Evolutionary conservation across 2,329 filamentous ascomycete species (phyloP).

Genomic region (Mycosphaerelloides madeirae): DNA sequence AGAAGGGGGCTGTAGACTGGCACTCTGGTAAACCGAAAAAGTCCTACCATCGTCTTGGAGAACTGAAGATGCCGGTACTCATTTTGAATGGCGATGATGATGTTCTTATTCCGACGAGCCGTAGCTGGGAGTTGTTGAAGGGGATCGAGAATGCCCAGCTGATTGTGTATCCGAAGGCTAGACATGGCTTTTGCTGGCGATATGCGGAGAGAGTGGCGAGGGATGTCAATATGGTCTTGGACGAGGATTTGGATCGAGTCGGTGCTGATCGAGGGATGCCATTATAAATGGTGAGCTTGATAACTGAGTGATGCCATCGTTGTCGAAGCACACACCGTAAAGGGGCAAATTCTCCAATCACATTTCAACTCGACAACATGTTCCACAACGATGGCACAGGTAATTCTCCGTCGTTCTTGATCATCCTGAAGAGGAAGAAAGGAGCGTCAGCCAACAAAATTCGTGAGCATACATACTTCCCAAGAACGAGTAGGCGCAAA

Average conservation of each 20-base stretch:
- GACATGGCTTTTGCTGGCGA: slow-evolving; percentile 9
- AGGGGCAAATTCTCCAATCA: too few relatives aligned
- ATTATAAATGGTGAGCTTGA: too few relatives aligned
- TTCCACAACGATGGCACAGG: too few relatives aligned
- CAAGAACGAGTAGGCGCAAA: too few relatives aligned
- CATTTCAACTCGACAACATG: too few relatives aligned
- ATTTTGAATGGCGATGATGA: slow-evolving; percentile 5
- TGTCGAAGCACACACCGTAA: too few relatives aligned
- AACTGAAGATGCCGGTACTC: slow-evolving; percentile 6
- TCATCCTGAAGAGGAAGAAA: too few relatives aligned
- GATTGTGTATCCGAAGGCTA: slow-evolving; percentile 7
- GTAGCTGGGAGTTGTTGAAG: slow-evolving; percentile 3
- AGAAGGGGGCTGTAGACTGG: not conserved
- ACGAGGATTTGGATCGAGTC: slow-evolving; percentile 5
- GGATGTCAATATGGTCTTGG: slow-evolving; percentile 1
- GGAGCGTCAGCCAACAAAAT: too few relatives aligned
- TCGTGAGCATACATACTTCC: too few relatives aligned
- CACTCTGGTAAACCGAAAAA: not conserved
- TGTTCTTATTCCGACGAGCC: slow-evolving; percentile 3
- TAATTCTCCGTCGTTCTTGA: too few relatives aligned
- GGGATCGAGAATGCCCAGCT: slow-evolving; percentile 6
- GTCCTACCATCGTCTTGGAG: slow-evolving; percentile 5
- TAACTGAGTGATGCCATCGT: too few relatives aligned
- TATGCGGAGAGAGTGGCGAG: slow-evolving; percentile 3
- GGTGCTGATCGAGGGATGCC: not conserved